Percentiles rank a stretch among this genome's conserved stretches.
phyloP scores from a whole-genome alignment of 1,284 basidiomycete genomes.

The Agaricales sp. region DNA sequence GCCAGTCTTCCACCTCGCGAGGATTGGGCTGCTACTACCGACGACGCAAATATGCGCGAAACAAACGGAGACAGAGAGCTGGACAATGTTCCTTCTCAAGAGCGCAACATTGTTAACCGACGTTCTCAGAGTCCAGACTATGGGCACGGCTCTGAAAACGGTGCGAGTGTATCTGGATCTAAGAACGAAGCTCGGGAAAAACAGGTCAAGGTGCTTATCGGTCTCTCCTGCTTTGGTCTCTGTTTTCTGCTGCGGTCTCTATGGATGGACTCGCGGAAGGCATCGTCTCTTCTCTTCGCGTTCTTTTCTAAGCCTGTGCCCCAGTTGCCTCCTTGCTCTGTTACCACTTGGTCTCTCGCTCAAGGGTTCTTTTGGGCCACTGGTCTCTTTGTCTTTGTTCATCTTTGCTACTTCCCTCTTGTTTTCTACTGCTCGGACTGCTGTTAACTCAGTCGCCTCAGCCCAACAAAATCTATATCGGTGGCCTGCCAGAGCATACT shows the following conservation, averaged over 20 bases:
- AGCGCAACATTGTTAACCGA: not conserved
- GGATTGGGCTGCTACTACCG: too few relatives aligned
- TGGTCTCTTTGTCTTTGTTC: not conserved
- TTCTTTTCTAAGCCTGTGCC: too few relatives aligned
- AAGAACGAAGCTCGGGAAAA: not conserved
- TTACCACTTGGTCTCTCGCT: not conserved
- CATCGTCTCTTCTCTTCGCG: too few relatives aligned
- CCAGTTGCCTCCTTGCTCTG: too few relatives aligned
- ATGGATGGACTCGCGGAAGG: too few relatives aligned
- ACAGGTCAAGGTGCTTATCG: conserved; percentile 7
- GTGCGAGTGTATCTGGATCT: not conserved
- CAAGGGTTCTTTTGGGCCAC: not conserved
- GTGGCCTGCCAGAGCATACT: conserved; percentile 76
- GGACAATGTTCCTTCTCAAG: not conserved
- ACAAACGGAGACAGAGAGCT: too few relatives aligned
- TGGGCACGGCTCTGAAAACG: not conserved
- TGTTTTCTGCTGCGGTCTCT: conserved; percentile 6
- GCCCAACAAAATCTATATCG: conserved; percentile 86
- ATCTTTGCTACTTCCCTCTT: conserved; percentile 32
- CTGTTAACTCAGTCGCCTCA: conserved; percentile 63
- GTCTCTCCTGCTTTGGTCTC: conserved; percentile 6
- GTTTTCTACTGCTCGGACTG: conserved; percentile 33
- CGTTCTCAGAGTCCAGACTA: not conserved
- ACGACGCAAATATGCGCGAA: too few relatives aligned
- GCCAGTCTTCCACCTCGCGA: too few relatives aligned